These are phyloP conservation scores for Leccinum insolens DNA, from an alignment of 1,284 basidiomycete species.

Conservation along the genomic window DNA sequence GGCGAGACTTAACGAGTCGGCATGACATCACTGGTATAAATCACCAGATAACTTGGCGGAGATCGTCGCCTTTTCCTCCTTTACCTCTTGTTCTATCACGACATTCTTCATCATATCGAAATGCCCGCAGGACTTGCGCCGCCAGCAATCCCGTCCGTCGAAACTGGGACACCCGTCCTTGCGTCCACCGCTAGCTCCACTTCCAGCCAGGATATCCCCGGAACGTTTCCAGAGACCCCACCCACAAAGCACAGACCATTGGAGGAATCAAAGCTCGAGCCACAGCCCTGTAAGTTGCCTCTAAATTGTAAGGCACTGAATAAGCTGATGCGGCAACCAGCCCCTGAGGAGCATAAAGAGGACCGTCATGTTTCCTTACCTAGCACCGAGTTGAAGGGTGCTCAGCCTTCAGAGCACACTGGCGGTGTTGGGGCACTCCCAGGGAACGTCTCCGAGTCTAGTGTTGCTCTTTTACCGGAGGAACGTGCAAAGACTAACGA, in stretches of 20 bases:
- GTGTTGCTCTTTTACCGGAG: slow-evolving; percentile 35
- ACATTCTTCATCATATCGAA: background rate
- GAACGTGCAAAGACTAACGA: slow-evolving; percentile 25
- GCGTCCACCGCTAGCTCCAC: slow-evolving; percentile 8
- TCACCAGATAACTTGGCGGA: slow-evolving; percentile 8
- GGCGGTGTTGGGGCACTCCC: slow-evolving; percentile 35
- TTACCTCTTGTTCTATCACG: background rate
- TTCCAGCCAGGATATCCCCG: slow-evolving; percentile 13
- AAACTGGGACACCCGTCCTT: slow-evolving; percentile 27
- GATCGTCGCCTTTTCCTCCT: background rate
- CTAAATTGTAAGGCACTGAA: background rate
- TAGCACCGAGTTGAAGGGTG: slow-evolving; percentile 31
- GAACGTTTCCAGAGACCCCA: background rate
- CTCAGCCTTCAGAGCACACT: slow-evolving; percentile 29
- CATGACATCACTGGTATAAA: slow-evolving; percentile 32
- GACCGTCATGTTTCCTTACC: slow-evolving; percentile 23
- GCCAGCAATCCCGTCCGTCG: slow-evolving; percentile 21
- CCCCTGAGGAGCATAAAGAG: background rate
- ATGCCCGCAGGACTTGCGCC: slow-evolving; percentile 17
- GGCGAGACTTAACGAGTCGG: slow-evolving; percentile 21
- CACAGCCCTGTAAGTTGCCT: slow-evolving; percentile 15
- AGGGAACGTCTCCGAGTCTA: slow-evolving; percentile 34
- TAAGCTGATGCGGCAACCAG: slow-evolving; percentile 13
- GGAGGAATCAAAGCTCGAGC: background rate
- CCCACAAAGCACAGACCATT: background rate